Base-by-base conservation (phyloP, 148 eudicot species). In the Heliamphora exappendiculata region DNA sequence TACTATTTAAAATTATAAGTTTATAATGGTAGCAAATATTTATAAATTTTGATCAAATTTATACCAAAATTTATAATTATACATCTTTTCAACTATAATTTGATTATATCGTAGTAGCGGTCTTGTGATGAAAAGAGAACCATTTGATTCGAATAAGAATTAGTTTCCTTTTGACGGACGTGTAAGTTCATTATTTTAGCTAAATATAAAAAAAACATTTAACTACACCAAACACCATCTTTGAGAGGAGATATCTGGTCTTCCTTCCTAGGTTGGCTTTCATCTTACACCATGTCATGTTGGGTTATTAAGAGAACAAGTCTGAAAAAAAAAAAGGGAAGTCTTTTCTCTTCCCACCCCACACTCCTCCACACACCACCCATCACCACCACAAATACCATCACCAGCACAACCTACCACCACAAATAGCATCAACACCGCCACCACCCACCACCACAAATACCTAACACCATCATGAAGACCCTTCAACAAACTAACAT, bases 261-360 rank as follows among this genome's bases (percentile, higher is more conserved):
- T 75, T 75, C 58, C 67, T 78, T 62, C 67, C 76, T 75, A 86
- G 80, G 85, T 76, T 86, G 49, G 51, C 73, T 75, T 78, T 67
- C 83, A 50, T 84, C 59, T 59, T 74, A 22, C 39, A 47, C 70
- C 75, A 29, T 51, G 17, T 77, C 68, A 24, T 86, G 83, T 85
- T 83, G 51, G 67, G 59, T 79, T 75, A 62, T 76, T 77, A 81
- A 76, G 79, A 79, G 66, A 20, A 79, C 78, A 26, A 63, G 62
- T 67, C 75, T 66, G 24, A 75, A 63, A 80, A 74, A 16, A 60
- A 28, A 70, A 41, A 39, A 14, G 29, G 28, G 54, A 68, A 22
- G 57, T 13, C 34, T n/a, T 2, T 2, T 26, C 51, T 42, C 31
- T 60, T 3, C 60, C 11, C 14, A 31, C 60, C 10, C 53, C 74